Evolutionary conservation across 129 eudicot genomes (phyloP).

Genomic region (Flaveria linearis): DNA sequence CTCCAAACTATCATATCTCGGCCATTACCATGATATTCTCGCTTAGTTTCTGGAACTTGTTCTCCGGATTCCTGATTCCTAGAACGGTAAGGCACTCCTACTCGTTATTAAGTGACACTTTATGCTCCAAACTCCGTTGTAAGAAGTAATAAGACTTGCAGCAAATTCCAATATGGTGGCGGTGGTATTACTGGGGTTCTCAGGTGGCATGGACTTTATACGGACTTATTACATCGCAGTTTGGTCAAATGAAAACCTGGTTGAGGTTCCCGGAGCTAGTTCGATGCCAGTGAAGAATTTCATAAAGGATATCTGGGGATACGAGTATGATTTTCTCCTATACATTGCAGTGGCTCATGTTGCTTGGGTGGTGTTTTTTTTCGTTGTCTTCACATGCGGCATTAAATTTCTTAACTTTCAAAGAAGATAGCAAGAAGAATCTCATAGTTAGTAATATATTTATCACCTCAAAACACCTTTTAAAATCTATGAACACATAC

Average conservation of each 20-base stretch:
- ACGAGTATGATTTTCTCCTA: conserved; percentile 46
- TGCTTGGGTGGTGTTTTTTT: conserved; percentile 48
- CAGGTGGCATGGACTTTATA: conserved; percentile 58
- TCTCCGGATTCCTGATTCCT: conserved; percentile 63
- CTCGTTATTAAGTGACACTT: too few species aligned
- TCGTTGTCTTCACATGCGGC: conserved; percentile 42
- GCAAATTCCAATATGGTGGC: conserved; percentile 69
- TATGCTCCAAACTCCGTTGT: not conserved
- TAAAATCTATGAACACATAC: too few species aligned
- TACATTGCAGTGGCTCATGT: conserved; percentile 53
- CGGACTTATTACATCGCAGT: conserved; percentile 53
- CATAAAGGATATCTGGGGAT: conserved; percentile 47
- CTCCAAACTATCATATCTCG: conserved; percentile 56
- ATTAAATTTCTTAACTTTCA: conserved; percentile 65
- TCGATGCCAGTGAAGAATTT: conserved; percentile 37
- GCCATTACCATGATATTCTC: conserved; percentile 61
- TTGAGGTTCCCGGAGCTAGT: conserved; percentile 34
- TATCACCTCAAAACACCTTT: too few species aligned
- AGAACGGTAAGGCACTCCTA: conserved; percentile 38
- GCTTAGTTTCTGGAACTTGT: conserved; percentile 67
- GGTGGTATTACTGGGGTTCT: conserved; percentile 63
- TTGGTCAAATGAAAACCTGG: conserved; percentile 31
- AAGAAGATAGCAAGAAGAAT: conserved; percentile 38
- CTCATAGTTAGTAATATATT: not conserved
- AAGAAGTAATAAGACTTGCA: conserved; percentile 31